Conservation (phyloP, 495 filamentous ascomycete genomes). For the Talaromyces stipitatus region DNA sequence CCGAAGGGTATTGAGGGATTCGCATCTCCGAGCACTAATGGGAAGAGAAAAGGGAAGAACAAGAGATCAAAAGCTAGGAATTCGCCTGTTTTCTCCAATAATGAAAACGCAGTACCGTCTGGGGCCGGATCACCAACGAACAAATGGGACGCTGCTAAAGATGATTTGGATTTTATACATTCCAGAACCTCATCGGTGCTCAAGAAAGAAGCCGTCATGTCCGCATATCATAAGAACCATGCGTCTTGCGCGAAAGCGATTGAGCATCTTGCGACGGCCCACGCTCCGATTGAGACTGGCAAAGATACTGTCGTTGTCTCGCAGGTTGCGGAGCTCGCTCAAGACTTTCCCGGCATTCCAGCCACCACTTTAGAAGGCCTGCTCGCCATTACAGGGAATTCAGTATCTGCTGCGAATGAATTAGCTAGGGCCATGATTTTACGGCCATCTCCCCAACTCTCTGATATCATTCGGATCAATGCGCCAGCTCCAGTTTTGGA, state of each 20-base stretch:
- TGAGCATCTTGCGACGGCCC: slow-evolving; percentile 33
- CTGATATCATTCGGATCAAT: slow-evolving; percentile 32
- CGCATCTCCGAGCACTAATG: slow-evolving; percentile 24
- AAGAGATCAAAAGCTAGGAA: slow-evolving; percentile 19
- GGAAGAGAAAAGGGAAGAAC: slow-evolving; percentile 39
- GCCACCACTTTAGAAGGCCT: slow-evolving; percentile 38
- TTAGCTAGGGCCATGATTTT: slow-evolving; percentile 45
- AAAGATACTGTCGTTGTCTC: slow-evolving; percentile 36
- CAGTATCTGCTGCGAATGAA: slow-evolving; percentile 48
- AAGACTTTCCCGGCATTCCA: slow-evolving; percentile 45
- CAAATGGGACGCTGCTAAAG: slow-evolving; percentile 48
- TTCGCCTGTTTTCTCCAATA: slow-evolving; percentile 11
- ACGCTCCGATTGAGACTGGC: slow-evolving; percentile 19
- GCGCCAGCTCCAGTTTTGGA: slow-evolving; percentile 22
- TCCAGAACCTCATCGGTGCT: slow-evolving; percentile 36
- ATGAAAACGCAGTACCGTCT: slow-evolving; percentile 7
- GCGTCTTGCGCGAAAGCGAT: slow-evolving; percentile 53
- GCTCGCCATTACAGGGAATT: slow-evolving; percentile 46
- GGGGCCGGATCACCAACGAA: slow-evolving; percentile 20
- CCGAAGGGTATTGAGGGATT: slow-evolving; percentile 80
- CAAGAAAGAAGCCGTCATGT: slow-evolving; percentile 42
- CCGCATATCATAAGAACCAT: slow-evolving; percentile 54
- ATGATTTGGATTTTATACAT: slow-evolving; percentile 54
- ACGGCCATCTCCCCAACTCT: slow-evolving; percentile 23
- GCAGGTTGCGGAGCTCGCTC: slow-evolving; percentile 44